phyloP scores from a whole-genome alignment of 306 rosid genomes.

The Potentilla sterilis region DNA sequence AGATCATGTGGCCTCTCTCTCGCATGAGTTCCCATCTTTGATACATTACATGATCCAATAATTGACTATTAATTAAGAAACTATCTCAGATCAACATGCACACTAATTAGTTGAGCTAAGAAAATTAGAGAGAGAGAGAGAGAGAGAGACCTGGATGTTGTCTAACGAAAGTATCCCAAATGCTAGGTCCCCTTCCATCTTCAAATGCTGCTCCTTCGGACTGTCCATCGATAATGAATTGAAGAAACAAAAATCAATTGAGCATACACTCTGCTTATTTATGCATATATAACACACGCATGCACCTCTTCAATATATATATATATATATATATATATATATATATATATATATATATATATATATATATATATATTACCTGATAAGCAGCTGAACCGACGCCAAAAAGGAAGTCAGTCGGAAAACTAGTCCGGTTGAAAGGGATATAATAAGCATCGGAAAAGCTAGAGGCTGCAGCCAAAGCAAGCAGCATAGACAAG shows the following conservation, averaged over 20 bases:
- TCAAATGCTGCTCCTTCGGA: slow-evolving; percentile 33
- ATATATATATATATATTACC: not conserved
- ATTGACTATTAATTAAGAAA: too few species aligned
- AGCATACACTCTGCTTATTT: not conserved
- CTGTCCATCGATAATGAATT: slow-evolving; percentile 6
- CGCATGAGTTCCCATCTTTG: too few species aligned
- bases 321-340: too few species aligned
- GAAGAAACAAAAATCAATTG: not conserved
- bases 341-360: too few species aligned
- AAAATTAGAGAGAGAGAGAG: not conserved
- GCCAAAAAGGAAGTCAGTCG: slow-evolving; percentile 23
- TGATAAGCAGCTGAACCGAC: slow-evolving; percentile 32
- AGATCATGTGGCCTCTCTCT: too few species aligned
- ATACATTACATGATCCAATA: too few species aligned
- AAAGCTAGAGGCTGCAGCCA: not conserved
- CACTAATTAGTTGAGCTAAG: too few species aligned
- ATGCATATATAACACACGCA: not conserved
- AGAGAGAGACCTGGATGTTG: slow-evolving; percentile 16
- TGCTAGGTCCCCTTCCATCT: slow-evolving; percentile 24
- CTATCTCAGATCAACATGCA: too few species aligned
- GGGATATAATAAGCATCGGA: slow-evolving; percentile 6
- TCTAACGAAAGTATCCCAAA: slow-evolving; percentile 29
- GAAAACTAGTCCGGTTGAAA: slow-evolving; percentile 20
- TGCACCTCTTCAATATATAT: too few species aligned
- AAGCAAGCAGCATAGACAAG: not conserved